phyloP scores from a whole-genome alignment of 805 yeast genomes.

The Lipomyces yamanashiensis region DNA sequence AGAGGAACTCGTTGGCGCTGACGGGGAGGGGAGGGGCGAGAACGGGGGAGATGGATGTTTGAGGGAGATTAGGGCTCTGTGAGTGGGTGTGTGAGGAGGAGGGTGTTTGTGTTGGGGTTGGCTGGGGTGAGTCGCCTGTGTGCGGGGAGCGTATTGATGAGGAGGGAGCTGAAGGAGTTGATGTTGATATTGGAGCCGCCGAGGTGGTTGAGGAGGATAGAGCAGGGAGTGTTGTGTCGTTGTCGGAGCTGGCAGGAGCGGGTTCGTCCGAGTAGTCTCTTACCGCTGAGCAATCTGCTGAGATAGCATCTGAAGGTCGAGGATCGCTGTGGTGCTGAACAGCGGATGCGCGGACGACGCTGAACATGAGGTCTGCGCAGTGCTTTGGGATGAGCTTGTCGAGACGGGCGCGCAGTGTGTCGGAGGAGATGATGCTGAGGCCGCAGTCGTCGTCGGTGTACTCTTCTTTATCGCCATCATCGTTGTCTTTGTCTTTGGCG shows the following conservation, averaged over 20 bases:
- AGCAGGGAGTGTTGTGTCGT: too few relatives aligned
- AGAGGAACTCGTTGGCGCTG: slow-evolving; percentile 7
- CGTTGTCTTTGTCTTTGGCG: not conserved
- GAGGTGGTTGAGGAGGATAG: not conserved
- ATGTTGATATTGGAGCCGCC: not conserved
- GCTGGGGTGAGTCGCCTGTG: too few relatives aligned
- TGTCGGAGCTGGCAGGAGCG: too few relatives aligned
- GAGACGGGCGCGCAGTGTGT: not conserved
- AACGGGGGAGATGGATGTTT: not conserved
- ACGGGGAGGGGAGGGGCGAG: not conserved
- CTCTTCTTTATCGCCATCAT: too few relatives aligned
- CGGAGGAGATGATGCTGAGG: not conserved
- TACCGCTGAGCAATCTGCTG: not conserved
- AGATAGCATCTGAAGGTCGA: too few relatives aligned
- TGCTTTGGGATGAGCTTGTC: not conserved
- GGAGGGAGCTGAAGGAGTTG: not conserved
- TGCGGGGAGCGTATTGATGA: not conserved
- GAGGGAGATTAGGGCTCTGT: not conserved
- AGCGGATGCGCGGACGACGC: not conserved
- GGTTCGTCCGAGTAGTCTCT: not conserved
- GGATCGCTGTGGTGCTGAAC: not conserved
- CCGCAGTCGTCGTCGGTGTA: not conserved
- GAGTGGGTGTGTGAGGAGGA: too few relatives aligned
- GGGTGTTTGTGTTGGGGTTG: too few relatives aligned
- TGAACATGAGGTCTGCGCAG: not conserved